These are phyloP conservation scores for Microthlaspi erraticum DNA, from an alignment of 345 rosid genomes.

Conservation along the genomic window DNA sequence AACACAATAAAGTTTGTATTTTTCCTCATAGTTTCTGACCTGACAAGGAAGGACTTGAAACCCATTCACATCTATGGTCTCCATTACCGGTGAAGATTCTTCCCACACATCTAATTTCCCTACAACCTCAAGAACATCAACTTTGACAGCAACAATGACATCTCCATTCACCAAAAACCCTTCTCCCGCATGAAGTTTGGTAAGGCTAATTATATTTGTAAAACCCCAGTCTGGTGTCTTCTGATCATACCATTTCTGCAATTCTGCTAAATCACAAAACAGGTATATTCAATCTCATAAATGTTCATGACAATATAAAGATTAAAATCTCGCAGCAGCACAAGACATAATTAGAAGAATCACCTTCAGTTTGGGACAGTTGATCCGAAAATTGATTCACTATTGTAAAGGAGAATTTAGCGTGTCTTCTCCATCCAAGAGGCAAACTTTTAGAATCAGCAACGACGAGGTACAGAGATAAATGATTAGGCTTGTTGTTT, in stretches of 20 bases:
- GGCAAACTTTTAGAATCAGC: constrained; percentile 65
- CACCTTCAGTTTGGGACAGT: constrained; percentile 34
- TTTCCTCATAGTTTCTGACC: too few species aligned
- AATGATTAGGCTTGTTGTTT: constrained; percentile 49
- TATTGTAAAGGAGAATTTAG: constrained; percentile 61
- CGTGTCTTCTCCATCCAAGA: constrained; percentile 75
- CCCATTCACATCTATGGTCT: too few species aligned
- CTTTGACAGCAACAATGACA: not conserved
- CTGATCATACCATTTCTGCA: constrained; percentile 2
- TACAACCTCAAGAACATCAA: not conserved
- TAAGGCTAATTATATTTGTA: not conserved
- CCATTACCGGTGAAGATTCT: too few species aligned
- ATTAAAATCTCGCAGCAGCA: too few species aligned
- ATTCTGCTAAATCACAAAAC: not conserved
- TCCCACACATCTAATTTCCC: not conserved
- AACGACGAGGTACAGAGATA: constrained; percentile 71
- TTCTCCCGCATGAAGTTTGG: not conserved
- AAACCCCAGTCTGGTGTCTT: not conserved
- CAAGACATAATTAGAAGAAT: too few species aligned
- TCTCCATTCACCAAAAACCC: not conserved
- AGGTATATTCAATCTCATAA: too few species aligned
- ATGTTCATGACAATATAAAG: too few species aligned
- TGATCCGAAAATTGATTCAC: constrained; percentile 59
- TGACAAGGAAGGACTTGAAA: too few species aligned
- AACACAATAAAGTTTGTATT: too few species aligned